Evolutionary conservation across 2,329 filamentous ascomycete species (phyloP).

Genomic region (Colletotrichum tanaceti): DNA sequence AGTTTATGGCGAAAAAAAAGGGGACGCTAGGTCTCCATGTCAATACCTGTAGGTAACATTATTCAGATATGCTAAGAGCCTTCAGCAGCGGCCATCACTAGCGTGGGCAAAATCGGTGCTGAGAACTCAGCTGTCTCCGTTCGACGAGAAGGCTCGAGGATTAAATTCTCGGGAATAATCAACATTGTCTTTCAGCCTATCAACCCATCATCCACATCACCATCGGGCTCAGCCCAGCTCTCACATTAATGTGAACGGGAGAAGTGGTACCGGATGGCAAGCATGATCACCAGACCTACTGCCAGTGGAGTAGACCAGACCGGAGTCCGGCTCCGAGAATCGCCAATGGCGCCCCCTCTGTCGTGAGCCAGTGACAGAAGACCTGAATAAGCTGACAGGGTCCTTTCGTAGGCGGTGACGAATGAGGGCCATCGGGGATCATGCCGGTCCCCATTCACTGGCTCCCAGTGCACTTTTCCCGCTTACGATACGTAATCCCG

Average conservation of each 20-base stretch:
- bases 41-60: too few relatives aligned
- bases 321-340: constrained; percentile 31
- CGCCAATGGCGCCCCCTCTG: constrained; percentile 6
- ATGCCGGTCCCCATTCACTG: constrained; percentile 8
- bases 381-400: constrained; percentile 39
- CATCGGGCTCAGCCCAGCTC: too few relatives aligned
- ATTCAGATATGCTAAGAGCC: too few relatives aligned
- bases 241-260: too few relatives aligned
- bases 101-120: too few relatives aligned
- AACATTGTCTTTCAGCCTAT: too few relatives aligned
- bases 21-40: constrained; percentile 29
- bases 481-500: constrained; percentile 30
- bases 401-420: constrained; percentile 19
- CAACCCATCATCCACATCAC: too few relatives aligned
- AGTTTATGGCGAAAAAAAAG: constrained; percentile 27
- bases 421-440: constrained; percentile 24
- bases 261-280: too few relatives aligned
- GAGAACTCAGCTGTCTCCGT: too few relatives aligned
- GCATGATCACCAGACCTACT: constrained; percentile 21
- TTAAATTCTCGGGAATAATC: too few relatives aligned
- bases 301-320: constrained; percentile 17
- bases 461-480: neutral
- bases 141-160: too few relatives aligned
- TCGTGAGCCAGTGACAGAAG: constrained; percentile 21
- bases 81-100: too few relatives aligned